Base-by-base conservation (phyloP, 164 flowering plant genomes). In the Annona cherimola region DNA sequence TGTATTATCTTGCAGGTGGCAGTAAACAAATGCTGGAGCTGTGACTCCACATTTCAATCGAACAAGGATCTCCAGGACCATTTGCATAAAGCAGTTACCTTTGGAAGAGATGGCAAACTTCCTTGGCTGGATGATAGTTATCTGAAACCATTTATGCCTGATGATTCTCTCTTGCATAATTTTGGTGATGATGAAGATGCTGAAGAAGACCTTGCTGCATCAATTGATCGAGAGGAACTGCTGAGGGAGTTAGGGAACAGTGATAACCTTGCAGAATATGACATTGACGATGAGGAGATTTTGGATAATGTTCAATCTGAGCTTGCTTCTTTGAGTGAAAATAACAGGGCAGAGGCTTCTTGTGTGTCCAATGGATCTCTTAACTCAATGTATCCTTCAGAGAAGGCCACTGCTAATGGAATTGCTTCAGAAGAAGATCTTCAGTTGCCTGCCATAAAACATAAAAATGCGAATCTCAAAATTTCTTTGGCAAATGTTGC, bases 121-220 rank as follows among this genome's bases (percentile, higher is more conserved):
- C 76, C 76, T 72, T 89, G 86, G 92, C 88, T 84, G 61, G 86
- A 88, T 79, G 97, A 90, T 46, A 83, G 71, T 72, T 93, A 90
- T 83, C 81, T 93, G 3, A 86, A 79, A 69, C 94, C 99, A 54
- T 87, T 88, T 79, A 68, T 89, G 84, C 77, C 78, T 79, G 97
- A 90, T 11, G 99, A 93, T 83, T 71, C 91, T 2, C 82, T 93
- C 4, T 80, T 95, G 78, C 88, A 87, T 75, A 86, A 84, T 78
- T 95, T 90, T 79, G 86, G 62, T 59, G 91, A 81, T 54, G 98
- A 89, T 72, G 93, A 88, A 72, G 95, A 85, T 70, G 82, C 40
- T 68, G 94, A 85, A 55, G 90, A 87, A 74, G 93, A 81, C 9
- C 61, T 64, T 68, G 18, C 18, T 35, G 63, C 65, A 45, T 20